Evolutionary conservation across 495 filamentous ascomycete genomes (phyloP).

Genomic region (Thermothielavioides terrestris): DNA sequence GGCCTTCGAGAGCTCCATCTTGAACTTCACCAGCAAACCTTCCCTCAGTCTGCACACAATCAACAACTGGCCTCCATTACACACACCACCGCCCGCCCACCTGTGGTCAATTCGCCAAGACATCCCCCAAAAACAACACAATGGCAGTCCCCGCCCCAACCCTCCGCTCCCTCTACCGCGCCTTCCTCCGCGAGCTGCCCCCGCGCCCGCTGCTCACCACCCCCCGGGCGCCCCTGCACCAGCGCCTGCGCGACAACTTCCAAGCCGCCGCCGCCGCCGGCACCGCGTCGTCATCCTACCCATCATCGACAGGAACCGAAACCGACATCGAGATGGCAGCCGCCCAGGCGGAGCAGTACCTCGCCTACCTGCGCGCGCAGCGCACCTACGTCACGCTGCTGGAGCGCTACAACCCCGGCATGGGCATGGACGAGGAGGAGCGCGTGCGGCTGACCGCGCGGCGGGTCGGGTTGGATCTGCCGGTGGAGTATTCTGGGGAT

Average conservation of each 20-base stretch:
- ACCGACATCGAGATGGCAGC: slow-evolving; percentile 15
- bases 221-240: slow-evolving; percentile 50
- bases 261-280: neutral
- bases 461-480: slow-evolving; percentile 83
- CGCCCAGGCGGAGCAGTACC: slow-evolving; percentile 63
- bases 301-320: neutral
- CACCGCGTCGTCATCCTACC: neutral
- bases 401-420: slow-evolving; percentile 88
- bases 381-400: slow-evolving; percentile 67
- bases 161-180: slow-evolving; percentile 75
- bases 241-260: slow-evolving; percentile 49
- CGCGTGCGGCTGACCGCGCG: slow-evolving; percentile 71
- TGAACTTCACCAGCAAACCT: no score
- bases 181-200: slow-evolving; percentile 85
- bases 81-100: neutral
- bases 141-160: slow-evolving; percentile 28
- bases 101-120: neutral
- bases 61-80: neutral
- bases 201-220: slow-evolving; percentile 48
- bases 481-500: slow-evolving; percentile 38
- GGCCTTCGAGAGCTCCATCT: neutral
- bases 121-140: slow-evolving; percentile 1
- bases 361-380: slow-evolving; percentile 75
- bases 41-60: no score
- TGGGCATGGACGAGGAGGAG: slow-evolving; percentile 78